Conservation (phyloP, 495 filamentous ascomycete species). For the Hyphodiscus hymeniophilus region DNA sequence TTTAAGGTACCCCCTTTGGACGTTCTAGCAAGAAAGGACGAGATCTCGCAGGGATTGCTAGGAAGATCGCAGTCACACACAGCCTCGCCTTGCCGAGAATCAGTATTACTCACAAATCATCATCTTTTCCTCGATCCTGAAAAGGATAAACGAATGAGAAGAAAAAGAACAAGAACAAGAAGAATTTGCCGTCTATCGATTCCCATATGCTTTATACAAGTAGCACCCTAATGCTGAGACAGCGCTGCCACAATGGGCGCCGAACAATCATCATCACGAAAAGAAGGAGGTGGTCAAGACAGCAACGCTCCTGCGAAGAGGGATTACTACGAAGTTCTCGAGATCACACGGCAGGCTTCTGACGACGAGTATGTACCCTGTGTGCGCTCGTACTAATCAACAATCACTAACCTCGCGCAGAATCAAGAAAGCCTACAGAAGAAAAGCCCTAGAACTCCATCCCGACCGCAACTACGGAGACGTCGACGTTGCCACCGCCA, state of each 20-base stretch:
- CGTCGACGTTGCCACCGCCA: conserved; percentile 68
- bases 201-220: too few relatives aligned
- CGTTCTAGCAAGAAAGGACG: too few relatives aligned
- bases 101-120: too few relatives aligned
- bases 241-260: conserved; percentile 57
- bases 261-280: conserved; percentile 62
- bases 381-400: neutral
- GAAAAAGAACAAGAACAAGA: too few relatives aligned
- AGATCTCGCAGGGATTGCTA: too few relatives aligned
- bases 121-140: too few relatives aligned
- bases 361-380: conserved; percentile 67
- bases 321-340: conserved; percentile 90
- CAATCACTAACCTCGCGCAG: conserved; percentile 33
- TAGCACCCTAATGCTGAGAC: neutral
- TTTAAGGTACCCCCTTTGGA: too few relatives aligned
- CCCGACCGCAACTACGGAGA: conserved; percentile 92
- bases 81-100: too few relatives aligned
- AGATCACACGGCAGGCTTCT: conserved; percentile 57
- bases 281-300: conserved; percentile 12
- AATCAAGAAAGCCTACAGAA: conserved; percentile 88
- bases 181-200: too few relatives aligned
- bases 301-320: conserved; percentile 45
- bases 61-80: too few relatives aligned
- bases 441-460: conserved; percentile 85
- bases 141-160: too few relatives aligned